Evolutionary conservation across 768 basidiomycete genomes (phyloP), one percentile per base, ranked within the genome.

Genomic region (Roridomyces roridus): DNA sequence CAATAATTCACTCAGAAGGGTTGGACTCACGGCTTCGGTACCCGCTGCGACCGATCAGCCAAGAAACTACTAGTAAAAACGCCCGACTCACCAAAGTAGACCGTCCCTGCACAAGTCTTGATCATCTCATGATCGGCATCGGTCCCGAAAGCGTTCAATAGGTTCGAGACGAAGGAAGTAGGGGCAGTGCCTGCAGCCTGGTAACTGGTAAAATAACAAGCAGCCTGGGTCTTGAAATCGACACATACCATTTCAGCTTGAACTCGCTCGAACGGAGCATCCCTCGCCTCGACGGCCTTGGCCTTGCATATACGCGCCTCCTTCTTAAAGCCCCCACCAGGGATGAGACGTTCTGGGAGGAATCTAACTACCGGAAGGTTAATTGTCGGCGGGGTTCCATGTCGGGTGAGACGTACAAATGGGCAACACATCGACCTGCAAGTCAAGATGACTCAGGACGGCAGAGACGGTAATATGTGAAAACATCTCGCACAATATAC

Each of bases 281-380:
- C 31, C 37, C 62, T 17, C 1, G 68, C 40, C 9, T 70, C 66
- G 23, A 31, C 37, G 1, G 65, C 9, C 2, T 63, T 55, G 17
- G 42, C 37, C 23, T 57, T 59, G 65, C 73, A 76, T 37, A 70
- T 64, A 20, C 59, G 66, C 0, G 76, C 78, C 49, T 66, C 68
- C 39, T 55, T 31, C 64, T 78, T 73, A 68, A 80, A 79, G 1
- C 55, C 59, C 17, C 76, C 78, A 14, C 79, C 79, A n/a, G 78
- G 78, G 26, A 43, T 43, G 52, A 80, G 66, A 78, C 78, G 79
- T 12, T 67, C 67, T 7, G 78, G 78, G 36, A 80, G 64, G 23
- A 43, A 43, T 43, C 24, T 43, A 11, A 43, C 42, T 43, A 24
- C 23, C 42, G 26, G 25, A 24, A 43, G 21, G 24, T 43, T 14